A percentile compares a stretch with the other conserved stretches of the same genome.
phyloP scores from a whole-genome alignment of 139 green algal genomes.

The Yamagishiella unicocca region DNA sequence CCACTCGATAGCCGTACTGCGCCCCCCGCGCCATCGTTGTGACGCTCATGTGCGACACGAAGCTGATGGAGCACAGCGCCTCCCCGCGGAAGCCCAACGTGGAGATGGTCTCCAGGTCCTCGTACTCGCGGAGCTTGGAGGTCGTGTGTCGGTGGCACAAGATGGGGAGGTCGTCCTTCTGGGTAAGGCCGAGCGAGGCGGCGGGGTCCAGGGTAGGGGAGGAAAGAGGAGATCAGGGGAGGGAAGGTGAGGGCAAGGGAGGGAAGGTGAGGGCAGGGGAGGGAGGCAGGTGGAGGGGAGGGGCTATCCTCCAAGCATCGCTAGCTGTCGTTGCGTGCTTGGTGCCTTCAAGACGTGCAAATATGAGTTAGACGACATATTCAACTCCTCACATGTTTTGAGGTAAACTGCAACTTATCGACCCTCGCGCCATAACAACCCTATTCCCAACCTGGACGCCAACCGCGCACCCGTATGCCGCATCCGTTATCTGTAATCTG shows the following conservation, averaged over 20 bases:
- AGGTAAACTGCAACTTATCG: too few relatives aligned
- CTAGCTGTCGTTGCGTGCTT: too few relatives aligned
- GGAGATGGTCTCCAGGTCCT: slow-evolving; percentile 88
- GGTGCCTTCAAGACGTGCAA: too few relatives aligned
- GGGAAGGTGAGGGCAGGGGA: too few relatives aligned
- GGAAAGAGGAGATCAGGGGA: too few relatives aligned
- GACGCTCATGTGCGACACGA: slow-evolving; percentile 91
- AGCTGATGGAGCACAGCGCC: slow-evolving; percentile 92
- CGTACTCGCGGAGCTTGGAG: slow-evolving; percentile 91
- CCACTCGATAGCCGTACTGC: slow-evolving; percentile 74
- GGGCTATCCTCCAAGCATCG: too few relatives aligned
- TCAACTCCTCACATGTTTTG: too few relatives aligned
- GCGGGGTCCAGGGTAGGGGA: not conserved
- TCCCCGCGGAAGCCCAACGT: slow-evolving; percentile 97
- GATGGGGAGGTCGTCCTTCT: slow-evolving; percentile 88
- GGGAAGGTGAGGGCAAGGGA: too few relatives aligned
- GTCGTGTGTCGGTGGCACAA: slow-evolving; percentile 91
- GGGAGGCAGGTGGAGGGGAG: too few relatives aligned
- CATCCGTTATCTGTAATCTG: slow-evolving; percentile 95
- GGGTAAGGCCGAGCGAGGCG: not conserved
- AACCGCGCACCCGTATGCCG: slow-evolving; percentile 89
- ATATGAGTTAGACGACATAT: too few relatives aligned
- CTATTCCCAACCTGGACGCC: too few relatives aligned
- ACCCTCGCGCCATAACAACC: too few relatives aligned
- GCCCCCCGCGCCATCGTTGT: slow-evolving; percentile 88